Percentiles rank a stretch among this genome's conserved stretches.
These are phyloP conservation scores for Globisporangium solare DNA, from an alignment of 352 stramenopile genomes.

Conservation along the genomic window DNA sequence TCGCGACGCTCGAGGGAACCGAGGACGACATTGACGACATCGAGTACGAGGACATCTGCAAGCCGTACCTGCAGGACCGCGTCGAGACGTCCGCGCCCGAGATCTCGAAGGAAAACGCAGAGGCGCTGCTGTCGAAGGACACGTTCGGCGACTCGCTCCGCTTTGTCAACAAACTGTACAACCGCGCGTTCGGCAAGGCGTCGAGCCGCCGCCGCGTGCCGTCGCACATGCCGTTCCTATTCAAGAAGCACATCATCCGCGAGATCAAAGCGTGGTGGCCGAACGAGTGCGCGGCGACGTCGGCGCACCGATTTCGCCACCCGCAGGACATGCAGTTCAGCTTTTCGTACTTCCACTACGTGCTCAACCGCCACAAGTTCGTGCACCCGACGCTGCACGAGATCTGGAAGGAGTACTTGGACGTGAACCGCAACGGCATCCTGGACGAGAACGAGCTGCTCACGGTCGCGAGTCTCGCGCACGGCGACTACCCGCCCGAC, in stretches of 20 bases:
- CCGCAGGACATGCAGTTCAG: constrained; percentile 94
- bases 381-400: constrained; percentile 63
- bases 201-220: constrained; percentile 74
- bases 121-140: constrained; percentile 76
- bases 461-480: constrained; percentile 81
- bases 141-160: constrained; percentile 91
- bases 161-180: constrained; percentile 92
- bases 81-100: constrained; percentile 1
- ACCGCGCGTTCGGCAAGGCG: constrained; percentile 82
- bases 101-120: constrained; percentile 33
- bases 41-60: constrained; percentile 71
- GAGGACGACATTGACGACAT: constrained; percentile 52
- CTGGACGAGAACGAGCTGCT: constrained; percentile 89
- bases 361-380: constrained; percentile 87
- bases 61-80: constrained; percentile 12
- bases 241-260: constrained; percentile 83
- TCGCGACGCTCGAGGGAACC: constrained; percentile 34
- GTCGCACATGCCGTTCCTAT: constrained; percentile 94
- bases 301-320: constrained; percentile 86
- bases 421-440: constrained; percentile 88
- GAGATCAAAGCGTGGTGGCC: constrained; percentile 88
- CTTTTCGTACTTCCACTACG: constrained; percentile 94
- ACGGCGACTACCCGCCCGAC: constrained; percentile 67
- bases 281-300: constrained; percentile 71
- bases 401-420: constrained; percentile 86